Base-by-base conservation (phyloP, 805 yeast genomes). In the Candida boidinii region DNA sequence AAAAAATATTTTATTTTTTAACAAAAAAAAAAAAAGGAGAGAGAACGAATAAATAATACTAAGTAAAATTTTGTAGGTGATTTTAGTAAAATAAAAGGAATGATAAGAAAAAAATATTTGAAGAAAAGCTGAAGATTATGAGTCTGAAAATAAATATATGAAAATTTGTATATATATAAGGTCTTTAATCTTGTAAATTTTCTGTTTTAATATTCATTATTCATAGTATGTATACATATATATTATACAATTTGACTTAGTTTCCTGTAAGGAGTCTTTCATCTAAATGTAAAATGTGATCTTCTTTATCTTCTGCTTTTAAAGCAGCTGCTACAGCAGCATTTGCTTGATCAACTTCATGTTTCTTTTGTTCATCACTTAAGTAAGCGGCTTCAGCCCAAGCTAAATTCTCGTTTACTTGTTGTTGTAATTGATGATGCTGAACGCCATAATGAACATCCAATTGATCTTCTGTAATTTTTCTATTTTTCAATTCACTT, bases 261-360 rank as follows among this genome's bases (percentile, higher is more conserved):
- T 44, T 44, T 13, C 44, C 50, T 7, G 43, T 45, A n/a, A 49
- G 35, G 5, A 51, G 37, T 26, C 54, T 41, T 28, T 48, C 55
- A 29, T 51, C 54, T 27, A 51, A 7, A 13, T 24, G 26, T 24
- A 15, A 15, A 24, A 17, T 18, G 21, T 30, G 23, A 5, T 11
- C 28, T 22, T 23, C 14, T 9, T 11, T 17, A 12, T 13, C 17
- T 8, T 29, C 44, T 45, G 9, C 23, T 33, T 14, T 33, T 32
- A 5, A 35, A 8, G 44, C 52, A 14, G 51, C 51, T 19, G 51
- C 51, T 13, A 40, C 51, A 2, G 48, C 52, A 12, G 49, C 50
- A 16, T 46, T 49, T 13, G 49, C 48, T 32, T 39, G 49, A 23
- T 35, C 48, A 13, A 39, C 46, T 18, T 45, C 51, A 23, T 45